phyloP scores from a whole-genome alignment of 805 yeast genomes.

The Yueomyces sinensis region DNA sequence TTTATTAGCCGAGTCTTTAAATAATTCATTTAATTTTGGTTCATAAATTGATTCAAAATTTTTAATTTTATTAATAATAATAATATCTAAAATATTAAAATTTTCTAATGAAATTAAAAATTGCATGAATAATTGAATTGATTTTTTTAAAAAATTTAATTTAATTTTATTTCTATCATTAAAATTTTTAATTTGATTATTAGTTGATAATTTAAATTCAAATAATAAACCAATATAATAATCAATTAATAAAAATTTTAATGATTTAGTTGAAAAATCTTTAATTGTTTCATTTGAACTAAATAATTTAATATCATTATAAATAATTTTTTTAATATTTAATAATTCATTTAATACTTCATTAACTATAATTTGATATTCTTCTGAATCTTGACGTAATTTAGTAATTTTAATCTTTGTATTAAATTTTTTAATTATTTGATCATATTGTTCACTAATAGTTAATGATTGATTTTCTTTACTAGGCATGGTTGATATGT shows the following conservation, averaged over 20 bases:
- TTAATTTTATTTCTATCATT: slow-evolving; percentile 12
- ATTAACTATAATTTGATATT: slow-evolving; percentile 28
- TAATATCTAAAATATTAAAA: slow-evolving; percentile 30
- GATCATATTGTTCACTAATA: slow-evolving; percentile 9
- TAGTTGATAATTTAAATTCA: slow-evolving; percentile 17
- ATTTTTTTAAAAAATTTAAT: slow-evolving; percentile 27
- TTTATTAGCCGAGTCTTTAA: slow-evolving; percentile 6
- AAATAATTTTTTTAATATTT: slow-evolving; percentile 31
- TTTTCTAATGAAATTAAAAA: slow-evolving; percentile 33
- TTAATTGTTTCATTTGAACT: slow-evolving; percentile 59
- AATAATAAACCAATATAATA: slow-evolving; percentile 39
- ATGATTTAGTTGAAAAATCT: slow-evolving; percentile 51
- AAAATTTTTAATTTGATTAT: slow-evolving; percentile 3
- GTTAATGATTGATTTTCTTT: too few relatives aligned
- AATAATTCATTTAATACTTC: slow-evolving; percentile 29
- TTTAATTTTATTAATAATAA: slow-evolving; percentile 28
- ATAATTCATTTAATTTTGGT: slow-evolving; percentile 27
- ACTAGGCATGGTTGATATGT: too few relatives aligned
- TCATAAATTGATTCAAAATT: slow-evolving; percentile 27
- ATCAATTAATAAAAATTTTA: slow-evolving; percentile 47
- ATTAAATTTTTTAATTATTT: slow-evolving; percentile 8
- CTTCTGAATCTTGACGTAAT: slow-evolving; percentile 29
- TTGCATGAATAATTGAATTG: slow-evolving; percentile 32
- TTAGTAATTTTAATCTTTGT: slow-evolving; percentile 11
- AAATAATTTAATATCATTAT: slow-evolving; percentile 40